Base-by-base conservation (phyloP, 192 early-diverging fungal genomes). In the Coemansia sp. region DNA sequence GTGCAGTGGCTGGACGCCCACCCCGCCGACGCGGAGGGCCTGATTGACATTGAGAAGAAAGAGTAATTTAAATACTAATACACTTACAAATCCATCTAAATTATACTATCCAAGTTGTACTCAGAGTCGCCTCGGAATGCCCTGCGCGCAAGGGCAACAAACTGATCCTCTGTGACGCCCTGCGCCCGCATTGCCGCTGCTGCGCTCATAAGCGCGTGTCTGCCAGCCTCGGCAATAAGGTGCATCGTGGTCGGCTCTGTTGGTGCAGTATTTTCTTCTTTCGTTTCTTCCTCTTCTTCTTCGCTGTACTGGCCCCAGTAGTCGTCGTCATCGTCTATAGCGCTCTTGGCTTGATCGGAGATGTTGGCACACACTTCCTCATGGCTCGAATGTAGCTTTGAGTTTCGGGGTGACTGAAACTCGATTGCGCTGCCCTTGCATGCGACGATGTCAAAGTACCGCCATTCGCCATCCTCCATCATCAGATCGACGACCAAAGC, bases 1-100 rank as follows among this genome's bases (percentile, higher is more conserved):
- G 77, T 85, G 20, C 36, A 68, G 38, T 82, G 80, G 80, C 65
- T 74, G 11, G 66, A 82, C 12, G 47, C 53, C 18, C 75, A 82
- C 47, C 68, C 76, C 11, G 76, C 66, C 16, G 65, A 73, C 29
- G 71, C 64, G 29, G 44, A 60, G 5, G 71, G 65, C 40, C 65
- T 62, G 38, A 61, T 34, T 16, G 18, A 36, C 36, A 38, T 61
- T 38, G 61, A 39, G 4, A 38, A 22, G 20, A 41, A 62, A 16
- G 20, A 62, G 38, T 8, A 62, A 1, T 27, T 27, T 27, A 27
- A 40, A 3, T 62, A 40, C 29, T n/a, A n/a, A 27, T 27, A 27
- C 27, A 27, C 27, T 27, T 27, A 27, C 27, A 27, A 27, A 27
- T 27, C 27, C 1, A 27, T 27, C 27, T 27, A 27, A 27, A 12